Percentiles rank a stretch among this genome's conserved stretches.
Evolutionary conservation across 768 basidiomycete genomes (phyloP).

Genomic region (Sistotremastrum niveocremeum): DNA sequence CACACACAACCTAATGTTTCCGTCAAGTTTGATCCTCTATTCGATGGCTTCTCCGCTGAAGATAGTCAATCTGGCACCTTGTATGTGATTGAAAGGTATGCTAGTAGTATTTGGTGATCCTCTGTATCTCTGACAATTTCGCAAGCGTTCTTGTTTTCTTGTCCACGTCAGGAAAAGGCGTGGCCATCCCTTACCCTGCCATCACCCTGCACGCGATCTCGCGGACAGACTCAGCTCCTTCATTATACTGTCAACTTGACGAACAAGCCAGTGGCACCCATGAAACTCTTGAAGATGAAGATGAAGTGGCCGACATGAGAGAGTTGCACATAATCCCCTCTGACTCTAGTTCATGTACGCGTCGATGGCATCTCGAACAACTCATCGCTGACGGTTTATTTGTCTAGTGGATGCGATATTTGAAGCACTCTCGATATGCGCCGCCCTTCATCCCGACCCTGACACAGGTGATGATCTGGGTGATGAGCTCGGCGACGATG

Average conservation of each 20-base stretch:
- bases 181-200: conserved; percentile 76
- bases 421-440: conserved; percentile 73
- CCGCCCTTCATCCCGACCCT: conserved; percentile 72
- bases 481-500: conserved; percentile 40
- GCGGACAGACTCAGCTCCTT: conserved; percentile 44
- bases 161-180: conserved; percentile 53
- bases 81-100: conserved; percentile 78
- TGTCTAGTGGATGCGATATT: conserved; percentile 69
- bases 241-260: conserved; percentile 91
- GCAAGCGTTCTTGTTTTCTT: conserved; percentile 66
- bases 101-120: background rate
- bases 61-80: conserved; percentile 51
- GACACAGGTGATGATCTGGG: conserved; percentile 21
- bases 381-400: background rate
- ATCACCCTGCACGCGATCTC: conserved; percentile 93
- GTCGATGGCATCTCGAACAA: background rate
- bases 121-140: conserved; percentile 1
- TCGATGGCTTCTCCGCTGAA: conserved; percentile 41
- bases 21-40: conserved; percentile 53
- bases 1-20: conserved; percentile 63
- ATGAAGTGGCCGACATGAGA: conserved; percentile 42
- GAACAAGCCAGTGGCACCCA: conserved; percentile 28
- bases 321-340: conserved; percentile 71
- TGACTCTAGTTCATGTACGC: conserved; percentile 43
- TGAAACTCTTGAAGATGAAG: conserved; percentile 15